phyloP scores from a whole-genome alignment of 495 filamentous ascomycete species.

The Penicillium pulvis region DNA sequence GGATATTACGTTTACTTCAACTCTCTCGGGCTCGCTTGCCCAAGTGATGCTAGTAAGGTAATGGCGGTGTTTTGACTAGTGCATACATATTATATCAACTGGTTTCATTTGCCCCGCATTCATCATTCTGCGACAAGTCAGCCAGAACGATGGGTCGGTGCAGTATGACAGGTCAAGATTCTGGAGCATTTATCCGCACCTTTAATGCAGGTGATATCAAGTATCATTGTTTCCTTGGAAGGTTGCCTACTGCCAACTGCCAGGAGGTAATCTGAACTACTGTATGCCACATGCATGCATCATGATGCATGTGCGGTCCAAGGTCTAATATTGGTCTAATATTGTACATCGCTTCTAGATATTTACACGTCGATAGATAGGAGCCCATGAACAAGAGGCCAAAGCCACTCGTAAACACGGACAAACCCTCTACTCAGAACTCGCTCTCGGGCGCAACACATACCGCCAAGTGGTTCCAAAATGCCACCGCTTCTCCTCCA shows the following conservation, averaged over 20 bases:
- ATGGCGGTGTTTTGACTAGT: background rate
- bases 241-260: background rate
- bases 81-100: background rate
- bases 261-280: background rate
- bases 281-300: background rate
- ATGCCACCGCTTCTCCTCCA: conserved; percentile 69
- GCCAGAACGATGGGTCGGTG: no score
- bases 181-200: background rate
- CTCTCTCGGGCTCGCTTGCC: background rate
- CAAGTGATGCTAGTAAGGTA: background rate
- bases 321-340: background rate
- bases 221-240: background rate
- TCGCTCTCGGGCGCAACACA: conserved; percentile 53
- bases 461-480: conserved; percentile 76
- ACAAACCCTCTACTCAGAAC: background rate
- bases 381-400: background rate
- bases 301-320: background rate
- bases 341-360: conserved; percentile 2
- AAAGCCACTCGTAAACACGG: background rate
- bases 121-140: conserved; percentile 8
- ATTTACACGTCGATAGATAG: background rate
- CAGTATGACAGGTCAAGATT: background rate
- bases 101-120: conserved; percentile 11
- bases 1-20: background rate
- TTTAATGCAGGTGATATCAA: background rate